A percentile compares a stretch with the other conserved stretches of the same genome.
Evolutionary conservation across 768 basidiomycete species (phyloP).

Genomic region (Panaeolus papilionaceus): DNA sequence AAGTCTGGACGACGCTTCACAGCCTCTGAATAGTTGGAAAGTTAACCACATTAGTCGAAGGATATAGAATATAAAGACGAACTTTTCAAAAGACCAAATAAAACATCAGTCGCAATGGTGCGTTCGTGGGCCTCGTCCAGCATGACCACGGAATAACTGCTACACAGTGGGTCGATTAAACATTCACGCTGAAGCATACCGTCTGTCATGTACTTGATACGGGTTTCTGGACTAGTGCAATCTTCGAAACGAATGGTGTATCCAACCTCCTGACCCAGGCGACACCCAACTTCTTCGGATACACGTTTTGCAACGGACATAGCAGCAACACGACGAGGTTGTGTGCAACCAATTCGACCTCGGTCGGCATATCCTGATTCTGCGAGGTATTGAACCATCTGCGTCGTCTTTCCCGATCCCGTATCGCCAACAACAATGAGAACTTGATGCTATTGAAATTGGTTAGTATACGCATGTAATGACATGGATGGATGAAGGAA

Average conservation of each 20-base stretch:
- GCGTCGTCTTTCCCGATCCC: conserved; percentile 98
- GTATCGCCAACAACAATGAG: conserved; percentile 99
- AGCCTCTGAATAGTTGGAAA: conserved; percentile 65
- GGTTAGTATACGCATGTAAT: conserved; percentile 16
- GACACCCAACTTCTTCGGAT: conserved; percentile 96
- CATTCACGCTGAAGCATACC: conserved; percentile 99
- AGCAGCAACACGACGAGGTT: conserved; percentile 98
- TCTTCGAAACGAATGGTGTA: conserved; percentile 99
- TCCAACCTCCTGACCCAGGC: conserved; percentile 96
- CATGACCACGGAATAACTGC: conserved; percentile 94
- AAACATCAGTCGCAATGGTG: conserved; percentile 97
- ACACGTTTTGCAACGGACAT: conserved; percentile 99
- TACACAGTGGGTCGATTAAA: conserved; percentile 93
- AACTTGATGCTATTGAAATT: conserved; percentile 79
- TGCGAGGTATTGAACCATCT: conserved; percentile 98
- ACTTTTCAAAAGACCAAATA: conserved; percentile 97
- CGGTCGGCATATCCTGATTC: conserved; percentile 92
- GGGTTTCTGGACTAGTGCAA: conserved; percentile 97
- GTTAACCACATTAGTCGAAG: conserved; percentile 23
- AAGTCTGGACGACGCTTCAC: conserved; percentile 94
- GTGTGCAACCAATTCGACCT: conserved; percentile 95
- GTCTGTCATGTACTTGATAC: conserved; percentile 99
- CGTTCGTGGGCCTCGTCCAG: conserved; percentile 99
- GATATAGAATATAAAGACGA: conserved; percentile 30
- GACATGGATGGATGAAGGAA: conserved; percentile 16